Evolutionary conservation across 2,329 filamentous ascomycete genomes (phyloP).

Genomic region (Fusarium sp.): DNA sequence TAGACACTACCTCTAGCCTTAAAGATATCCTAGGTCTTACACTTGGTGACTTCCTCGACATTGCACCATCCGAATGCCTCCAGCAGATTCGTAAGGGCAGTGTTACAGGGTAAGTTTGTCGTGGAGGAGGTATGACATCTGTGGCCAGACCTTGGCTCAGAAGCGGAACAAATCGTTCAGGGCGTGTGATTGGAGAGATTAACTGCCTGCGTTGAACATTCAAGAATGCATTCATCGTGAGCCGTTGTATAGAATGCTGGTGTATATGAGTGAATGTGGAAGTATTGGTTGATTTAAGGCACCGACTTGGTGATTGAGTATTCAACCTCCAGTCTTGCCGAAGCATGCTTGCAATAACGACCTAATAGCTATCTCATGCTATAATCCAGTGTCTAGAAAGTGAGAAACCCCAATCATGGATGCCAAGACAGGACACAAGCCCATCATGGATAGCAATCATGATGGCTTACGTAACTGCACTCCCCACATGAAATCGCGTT

Average conservation of each 20-base stretch:
- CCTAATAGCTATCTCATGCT: not conserved
- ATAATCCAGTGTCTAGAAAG: not conserved
- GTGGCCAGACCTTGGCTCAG: conserved; percentile 43
- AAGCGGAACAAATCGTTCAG: conserved; percentile 48
- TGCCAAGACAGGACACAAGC: conserved; percentile 1
- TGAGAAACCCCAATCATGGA: not conserved
- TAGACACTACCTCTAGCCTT: no score
- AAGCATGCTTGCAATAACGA: no score
- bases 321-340: conserved; percentile 6
- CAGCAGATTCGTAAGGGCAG: no score
- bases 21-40: no score
- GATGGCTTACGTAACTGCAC: conserved; percentile 36
- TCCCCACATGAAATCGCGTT: conserved; percentile 40
- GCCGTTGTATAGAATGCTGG: conserved; percentile 51
- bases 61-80: no score
- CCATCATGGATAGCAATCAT: conserved; percentile 27
- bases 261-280: conserved; percentile 40
- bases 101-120: conserved; percentile 26
- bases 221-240: conserved; percentile 55
- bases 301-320: conserved; percentile 50
- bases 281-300: conserved; percentile 50
- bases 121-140: conserved; percentile 43
- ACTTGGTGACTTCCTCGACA: no score
- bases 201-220: conserved; percentile 51
- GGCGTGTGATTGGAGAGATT: conserved; percentile 31